Percentiles rank a stretch among this genome's conserved stretches.
Evolutionary conservation across 2,329 filamentous ascomycete genomes (phyloP).

Genomic region (Penicillium expansum): DNA sequence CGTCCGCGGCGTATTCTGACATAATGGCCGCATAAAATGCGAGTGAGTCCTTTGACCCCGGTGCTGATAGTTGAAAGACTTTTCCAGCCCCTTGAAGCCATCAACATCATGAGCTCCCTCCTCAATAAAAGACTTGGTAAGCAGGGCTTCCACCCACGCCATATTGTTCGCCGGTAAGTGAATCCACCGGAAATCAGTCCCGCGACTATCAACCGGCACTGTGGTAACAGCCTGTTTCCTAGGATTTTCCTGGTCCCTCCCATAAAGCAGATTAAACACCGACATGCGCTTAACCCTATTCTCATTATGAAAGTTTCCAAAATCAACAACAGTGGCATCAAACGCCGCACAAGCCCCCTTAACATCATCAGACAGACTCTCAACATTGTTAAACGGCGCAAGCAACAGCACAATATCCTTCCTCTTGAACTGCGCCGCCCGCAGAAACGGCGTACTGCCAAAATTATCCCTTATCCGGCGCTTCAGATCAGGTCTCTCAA

Average conservation of each 20-base stretch:
- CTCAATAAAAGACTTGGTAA: conserved; percentile 65
- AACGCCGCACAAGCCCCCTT: conserved; percentile 49
- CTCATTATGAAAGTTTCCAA: conserved; percentile 46
- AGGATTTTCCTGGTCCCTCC: conserved; percentile 46
- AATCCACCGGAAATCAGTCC: conserved; percentile 53
- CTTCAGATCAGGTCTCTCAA: conserved; percentile 34
- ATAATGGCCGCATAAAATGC: conserved; percentile 61
- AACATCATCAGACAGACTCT: conserved; percentile 40
- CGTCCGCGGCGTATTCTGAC: conserved; percentile 49
- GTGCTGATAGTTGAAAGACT: conserved; percentile 62
- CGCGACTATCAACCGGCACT: conserved; percentile 46
- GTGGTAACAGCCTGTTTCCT: conserved; percentile 50
- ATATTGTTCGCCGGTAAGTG: conserved; percentile 54
- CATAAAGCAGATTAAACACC: conserved; percentile 54
- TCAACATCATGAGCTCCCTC: conserved; percentile 61
- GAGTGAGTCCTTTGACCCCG: conserved; percentile 58
- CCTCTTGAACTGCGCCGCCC: conserved; percentile 41
- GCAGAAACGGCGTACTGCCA: conserved; percentile 41
- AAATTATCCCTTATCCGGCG: conserved; percentile 37
- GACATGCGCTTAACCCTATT: conserved; percentile 49
- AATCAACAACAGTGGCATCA: conserved; percentile 55
- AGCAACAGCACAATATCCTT: conserved; percentile 38
- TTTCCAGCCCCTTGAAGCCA: conserved; percentile 61
- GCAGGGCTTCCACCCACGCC: conserved; percentile 61
- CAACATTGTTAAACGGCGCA: conserved; percentile 39